These are phyloP conservation scores for Bimuria novae-zelandiae DNA, from an alignment of 2,329 filamentous ascomycete genomes.

Conservation along the genomic window DNA sequence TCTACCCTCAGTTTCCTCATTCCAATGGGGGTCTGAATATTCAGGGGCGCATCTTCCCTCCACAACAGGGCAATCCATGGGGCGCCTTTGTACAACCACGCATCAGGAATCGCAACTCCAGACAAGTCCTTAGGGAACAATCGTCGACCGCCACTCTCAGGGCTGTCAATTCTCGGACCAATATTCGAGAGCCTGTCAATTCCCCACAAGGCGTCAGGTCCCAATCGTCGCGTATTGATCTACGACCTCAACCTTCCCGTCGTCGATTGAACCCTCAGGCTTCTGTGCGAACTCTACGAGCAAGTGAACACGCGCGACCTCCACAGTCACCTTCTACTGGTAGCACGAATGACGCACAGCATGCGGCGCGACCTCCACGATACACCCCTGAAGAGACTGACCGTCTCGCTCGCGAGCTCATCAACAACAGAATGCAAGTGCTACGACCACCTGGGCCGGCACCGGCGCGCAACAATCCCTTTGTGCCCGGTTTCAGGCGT, in stretches of 20 bases:
- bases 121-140: slow-evolving; percentile 44
- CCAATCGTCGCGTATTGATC: slow-evolving; percentile 42
- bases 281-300: slow-evolving; percentile 43
- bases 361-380: slow-evolving; percentile 29
- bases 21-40: slow-evolving; percentile 40
- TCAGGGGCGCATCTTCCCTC: slow-evolving; percentile 38
- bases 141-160: slow-evolving; percentile 46
- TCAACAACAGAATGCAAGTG: slow-evolving; percentile 40
- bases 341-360: slow-evolving; percentile 18
- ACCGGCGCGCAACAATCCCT: slow-evolving; percentile 44
- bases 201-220: slow-evolving; percentile 35
- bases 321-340: slow-evolving; percentile 33
- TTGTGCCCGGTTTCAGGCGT: slow-evolving; percentile 37
- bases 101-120: slow-evolving; percentile 35
- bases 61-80: slow-evolving; percentile 44
- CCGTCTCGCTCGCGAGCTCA: slow-evolving; percentile 41
- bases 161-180: slow-evolving; percentile 39
- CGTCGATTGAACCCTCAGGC: slow-evolving; percentile 42
- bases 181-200: slow-evolving; percentile 34
- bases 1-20: slow-evolving; percentile 35
- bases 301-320: slow-evolving; percentile 38
- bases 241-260: slow-evolving; percentile 44
- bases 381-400: slow-evolving; percentile 42
- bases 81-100: slow-evolving; percentile 40
- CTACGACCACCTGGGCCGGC: slow-evolving; percentile 32